Evolutionary conservation across 495 filamentous ascomycete genomes (phyloP).

Genomic region (Aspergillus saccharolyticus): DNA sequence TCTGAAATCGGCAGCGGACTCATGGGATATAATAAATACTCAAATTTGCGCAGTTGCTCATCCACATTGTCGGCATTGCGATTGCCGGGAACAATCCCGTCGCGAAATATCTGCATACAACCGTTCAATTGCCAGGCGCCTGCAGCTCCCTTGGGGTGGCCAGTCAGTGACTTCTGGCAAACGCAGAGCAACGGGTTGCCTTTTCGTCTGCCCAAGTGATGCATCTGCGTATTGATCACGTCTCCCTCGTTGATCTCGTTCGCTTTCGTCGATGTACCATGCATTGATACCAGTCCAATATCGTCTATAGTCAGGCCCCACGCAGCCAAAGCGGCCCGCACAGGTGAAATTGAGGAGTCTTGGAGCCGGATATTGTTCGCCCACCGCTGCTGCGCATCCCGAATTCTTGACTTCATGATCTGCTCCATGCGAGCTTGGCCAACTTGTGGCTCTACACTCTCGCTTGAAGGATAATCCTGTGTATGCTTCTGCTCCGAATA

Average conservation of each 20-base stretch:
- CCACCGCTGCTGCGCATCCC: conserved; percentile 76
- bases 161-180: conserved; percentile 98
- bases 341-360: conserved; percentile 83
- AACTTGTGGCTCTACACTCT: background rate
- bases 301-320: conserved; percentile 98
- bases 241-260: conserved; percentile 99
- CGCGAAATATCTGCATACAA: conserved; percentile 87
- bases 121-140: conserved; percentile 99
- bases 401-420: conserved; percentile 45
- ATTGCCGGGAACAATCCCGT: conserved; percentile 89
- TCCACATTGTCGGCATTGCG: conserved; percentile 98
- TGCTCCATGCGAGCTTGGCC: background rate
- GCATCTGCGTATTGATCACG: conserved; percentile 92
- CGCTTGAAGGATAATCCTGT: background rate
- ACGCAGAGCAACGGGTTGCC: conserved; percentile 96
- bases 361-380: conserved; percentile 97
- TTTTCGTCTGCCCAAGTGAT: conserved; percentile 88
- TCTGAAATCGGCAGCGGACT: conserved; percentile 88
- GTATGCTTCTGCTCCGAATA: background rate
- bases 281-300: conserved; percentile 90
- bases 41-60: conserved; percentile 86
- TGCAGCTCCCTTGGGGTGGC: conserved; percentile 97
- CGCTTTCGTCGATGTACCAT: conserved; percentile 95
- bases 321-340: conserved; percentile 88
- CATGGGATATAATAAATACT: conserved; percentile 94